Percentiles rank a stretch among this genome's conserved stretches.
Conservation (phyloP, 352 stramenopile species). For the Blastocystis hominis region DNA sequence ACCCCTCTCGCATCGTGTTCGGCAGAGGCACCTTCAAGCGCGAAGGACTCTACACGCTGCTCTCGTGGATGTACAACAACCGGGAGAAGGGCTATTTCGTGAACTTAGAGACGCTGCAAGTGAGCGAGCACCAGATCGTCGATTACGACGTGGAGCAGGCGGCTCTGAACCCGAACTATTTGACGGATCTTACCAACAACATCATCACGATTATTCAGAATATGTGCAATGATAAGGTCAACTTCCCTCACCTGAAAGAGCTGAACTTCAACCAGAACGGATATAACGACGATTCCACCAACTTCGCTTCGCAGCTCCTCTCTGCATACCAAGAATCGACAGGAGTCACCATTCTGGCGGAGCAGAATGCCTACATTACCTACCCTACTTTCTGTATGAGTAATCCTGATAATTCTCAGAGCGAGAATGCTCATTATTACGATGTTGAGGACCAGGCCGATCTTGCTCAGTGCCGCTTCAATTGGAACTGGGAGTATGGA, state of each 20-base stretch:
- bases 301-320: neutral
- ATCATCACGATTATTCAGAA: neutral
- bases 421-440: neutral
- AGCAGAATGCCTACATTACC: neutral
- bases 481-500: neutral
- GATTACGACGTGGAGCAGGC: neutral
- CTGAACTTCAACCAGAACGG: constrained; percentile 11
- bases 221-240: constrained; percentile 10
- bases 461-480: neutral
- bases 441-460: neutral
- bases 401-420: neutral
- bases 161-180: neutral
- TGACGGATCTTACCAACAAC: neutral
- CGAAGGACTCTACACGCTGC: neutral
- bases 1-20: constrained; percentile 6
- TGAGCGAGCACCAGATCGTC: neutral
- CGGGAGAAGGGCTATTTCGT: neutral
- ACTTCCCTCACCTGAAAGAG: neutral
- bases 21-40: neutral
- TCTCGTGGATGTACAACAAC: constrained; percentile 2
- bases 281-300: neutral
- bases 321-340: neutral
- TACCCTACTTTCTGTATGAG: neutral
- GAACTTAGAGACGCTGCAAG: neutral
- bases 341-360: neutral